These are phyloP conservation scores for Soucietia sequanensis DNA, from an alignment of 805 yeast species.

Conservation along the genomic window DNA sequence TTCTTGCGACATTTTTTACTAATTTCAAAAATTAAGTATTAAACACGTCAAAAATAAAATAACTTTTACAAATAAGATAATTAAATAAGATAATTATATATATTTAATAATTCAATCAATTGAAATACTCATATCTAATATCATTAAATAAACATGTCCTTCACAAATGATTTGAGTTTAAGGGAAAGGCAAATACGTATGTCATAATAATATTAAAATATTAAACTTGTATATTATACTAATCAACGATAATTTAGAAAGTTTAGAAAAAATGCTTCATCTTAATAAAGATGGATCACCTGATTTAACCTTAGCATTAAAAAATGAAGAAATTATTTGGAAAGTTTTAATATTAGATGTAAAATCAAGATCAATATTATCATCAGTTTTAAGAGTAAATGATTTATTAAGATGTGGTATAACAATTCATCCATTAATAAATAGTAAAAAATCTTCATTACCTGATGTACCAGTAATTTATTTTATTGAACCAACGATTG, in stretches of 20 bases:
- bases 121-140: background rate
- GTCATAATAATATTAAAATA: background rate
- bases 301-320: slow-evolving; percentile 53
- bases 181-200: slow-evolving; percentile 22
- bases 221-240: background rate
- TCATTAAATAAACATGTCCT: slow-evolving; percentile 8
- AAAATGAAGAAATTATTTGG: slow-evolving; percentile 77
- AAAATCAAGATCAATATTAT: slow-evolving; percentile 78
- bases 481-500: slow-evolving; percentile 83
- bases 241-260: slow-evolving; percentile 7
- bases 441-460: slow-evolving; percentile 71
- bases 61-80: no score
- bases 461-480: slow-evolving; percentile 95
- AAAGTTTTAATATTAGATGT: slow-evolving; percentile 83
- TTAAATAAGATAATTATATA: no score
- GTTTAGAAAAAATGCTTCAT: slow-evolving; percentile 79
- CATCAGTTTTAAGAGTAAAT: slow-evolving; percentile 89
- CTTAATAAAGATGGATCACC: slow-evolving; percentile 64
- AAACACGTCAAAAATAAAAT: no score
- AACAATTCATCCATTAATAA: slow-evolving; percentile 80
- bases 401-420: slow-evolving; percentile 89
- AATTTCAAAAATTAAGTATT: no score
- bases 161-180: slow-evolving; percentile 14
- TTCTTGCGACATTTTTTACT: no score
- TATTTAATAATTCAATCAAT: background rate